A percentile compares a stretch with the other conserved stretches of the same genome.
These are phyloP conservation scores for Thymus quinquecostatus DNA, from an alignment of 257 asterid genomes.

Conservation along the genomic window DNA sequence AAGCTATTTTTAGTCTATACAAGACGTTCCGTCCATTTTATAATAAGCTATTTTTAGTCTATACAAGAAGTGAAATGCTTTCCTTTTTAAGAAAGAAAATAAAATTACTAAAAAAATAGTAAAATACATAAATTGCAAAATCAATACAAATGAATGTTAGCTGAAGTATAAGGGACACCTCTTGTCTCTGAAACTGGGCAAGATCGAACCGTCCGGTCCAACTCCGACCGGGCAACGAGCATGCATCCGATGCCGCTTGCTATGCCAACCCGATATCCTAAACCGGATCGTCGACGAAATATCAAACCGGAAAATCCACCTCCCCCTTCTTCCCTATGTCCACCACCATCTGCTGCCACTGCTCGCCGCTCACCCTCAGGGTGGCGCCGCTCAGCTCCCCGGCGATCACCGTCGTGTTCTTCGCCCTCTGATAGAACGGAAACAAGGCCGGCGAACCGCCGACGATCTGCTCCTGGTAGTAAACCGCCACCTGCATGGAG, in stretches of 20 bases:
- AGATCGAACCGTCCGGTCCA: constrained; percentile 65
- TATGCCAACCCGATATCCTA: constrained; percentile 64
- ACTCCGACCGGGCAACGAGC: constrained; percentile 72
- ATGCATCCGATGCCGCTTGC: constrained; percentile 63
- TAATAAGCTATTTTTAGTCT: too few species aligned
- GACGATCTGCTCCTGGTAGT: constrained; percentile 46
- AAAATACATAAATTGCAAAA: not conserved
- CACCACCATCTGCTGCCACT: constrained; percentile 51
- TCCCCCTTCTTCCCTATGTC: constrained; percentile 50
- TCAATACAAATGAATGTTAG: constrained; percentile 18
- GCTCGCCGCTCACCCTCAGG: constrained; percentile 43
- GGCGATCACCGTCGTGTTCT: constrained; percentile 55
- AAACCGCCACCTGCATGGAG: constrained; percentile 47
- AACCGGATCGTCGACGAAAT: constrained; percentile 53
- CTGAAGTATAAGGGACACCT: constrained; percentile 70
- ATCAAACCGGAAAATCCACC: constrained; percentile 58
- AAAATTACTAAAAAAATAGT: too few species aligned
- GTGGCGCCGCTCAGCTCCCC: constrained; percentile 53
- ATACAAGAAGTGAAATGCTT: too few species aligned
- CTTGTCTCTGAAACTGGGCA: constrained; percentile 50
- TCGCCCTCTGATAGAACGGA: constrained; percentile 66
- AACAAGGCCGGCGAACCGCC: constrained; percentile 43
- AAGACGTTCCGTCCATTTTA: too few species aligned
- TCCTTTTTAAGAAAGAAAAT: too few species aligned
- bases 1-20: too few species aligned